These are phyloP conservation scores for Filobasidium wieringae DNA, from an alignment of 768 basidiomycete species.

Conservation along the genomic window DNA sequence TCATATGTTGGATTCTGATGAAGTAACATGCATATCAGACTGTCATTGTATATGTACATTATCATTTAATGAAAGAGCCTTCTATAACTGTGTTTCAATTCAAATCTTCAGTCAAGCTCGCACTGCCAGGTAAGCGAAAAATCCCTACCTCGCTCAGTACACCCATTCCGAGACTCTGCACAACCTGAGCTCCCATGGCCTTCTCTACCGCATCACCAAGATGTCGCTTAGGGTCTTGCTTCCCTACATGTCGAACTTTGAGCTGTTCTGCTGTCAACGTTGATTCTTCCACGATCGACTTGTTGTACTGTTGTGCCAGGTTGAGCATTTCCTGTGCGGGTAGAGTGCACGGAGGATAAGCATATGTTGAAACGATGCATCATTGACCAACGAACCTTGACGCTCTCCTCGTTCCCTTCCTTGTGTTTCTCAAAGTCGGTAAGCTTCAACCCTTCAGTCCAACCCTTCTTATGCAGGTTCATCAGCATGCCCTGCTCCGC, in stretches of 20 bases:
- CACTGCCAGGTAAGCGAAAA: no score
- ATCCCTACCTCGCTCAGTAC: slow-evolving; percentile 71
- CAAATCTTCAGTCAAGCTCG: no score
- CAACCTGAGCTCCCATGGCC: slow-evolving; percentile 94
- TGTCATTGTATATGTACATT: no score
- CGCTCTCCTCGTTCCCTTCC: slow-evolving; percentile 76
- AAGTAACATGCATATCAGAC: no score
- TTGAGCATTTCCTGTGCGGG: slow-evolving; percentile 74
- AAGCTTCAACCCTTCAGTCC: slow-evolving; percentile 92
- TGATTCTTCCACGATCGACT: slow-evolving; percentile 94
- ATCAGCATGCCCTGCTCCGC: slow-evolving; percentile 96
- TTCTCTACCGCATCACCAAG: slow-evolving; percentile 94
- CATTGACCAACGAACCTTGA: slow-evolving; percentile 57
- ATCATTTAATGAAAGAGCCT: no score
- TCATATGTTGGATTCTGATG: no score
- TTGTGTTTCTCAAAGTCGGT: slow-evolving; percentile 81
- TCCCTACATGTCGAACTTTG: slow-evolving; percentile 93
- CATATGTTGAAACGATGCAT: not conserved
- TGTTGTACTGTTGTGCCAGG: slow-evolving; percentile 88
- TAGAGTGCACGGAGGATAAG: not conserved
- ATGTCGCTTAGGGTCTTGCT: slow-evolving; percentile 96
- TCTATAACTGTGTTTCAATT: no score
- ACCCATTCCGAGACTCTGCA: slow-evolving; percentile 90
- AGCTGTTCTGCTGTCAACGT: slow-evolving; percentile 87
- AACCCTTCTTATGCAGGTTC: slow-evolving; percentile 97